Evolutionary conservation across 1,284 basidiomycete species (phyloP), one percentile per base, ranked within the genome.

Genomic region (Ceratobasidium sp.): DNA sequence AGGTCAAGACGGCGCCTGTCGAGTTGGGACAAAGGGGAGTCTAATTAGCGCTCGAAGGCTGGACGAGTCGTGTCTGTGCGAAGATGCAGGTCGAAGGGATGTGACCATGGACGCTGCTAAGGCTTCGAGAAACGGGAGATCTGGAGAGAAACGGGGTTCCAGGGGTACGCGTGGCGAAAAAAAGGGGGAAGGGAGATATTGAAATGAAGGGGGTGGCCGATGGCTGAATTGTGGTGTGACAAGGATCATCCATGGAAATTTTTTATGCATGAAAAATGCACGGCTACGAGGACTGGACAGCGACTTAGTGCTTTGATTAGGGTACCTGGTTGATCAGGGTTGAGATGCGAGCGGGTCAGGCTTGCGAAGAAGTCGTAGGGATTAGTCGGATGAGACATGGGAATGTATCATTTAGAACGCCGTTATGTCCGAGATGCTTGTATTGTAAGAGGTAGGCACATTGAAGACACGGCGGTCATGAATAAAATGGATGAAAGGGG

Each of bases 61-160:
- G 21, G 21, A 5, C 3, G 51, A 54, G 51, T 30, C 25, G 51
- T 54, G 51, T 11, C 14, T 21, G 30, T 25, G 51, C 25, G 25
- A 12, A 28, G 23, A 54, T 16, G 25, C 21, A 11, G 25, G 23
- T 25, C 4, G 51, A 16, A 28, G 30, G 51, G 12, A 54, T 25
- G 23, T 21, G 21, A 28, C 21, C 25, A 25, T 54, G 51, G 21
- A 54, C 11, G 12, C 18, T 14, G 51, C 21, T 12, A 3, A 7
- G 51, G 25, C 25, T 54, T 54, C 23, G 51, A 54, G 48, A 54
- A 30, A 54, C 25, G 11, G 23, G 51, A 30, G 48, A 11, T 49
- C 51, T 21, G 25, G 51, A 30, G 11, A 54, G 51, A 54, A 54
- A 30, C 25, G 51, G 51, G 48, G 51, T 54, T 54, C 16, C 51